phyloP scores from a whole-genome alignment of 768 basidiomycete species.

The Cystobasidiopsis lactophilus region DNA sequence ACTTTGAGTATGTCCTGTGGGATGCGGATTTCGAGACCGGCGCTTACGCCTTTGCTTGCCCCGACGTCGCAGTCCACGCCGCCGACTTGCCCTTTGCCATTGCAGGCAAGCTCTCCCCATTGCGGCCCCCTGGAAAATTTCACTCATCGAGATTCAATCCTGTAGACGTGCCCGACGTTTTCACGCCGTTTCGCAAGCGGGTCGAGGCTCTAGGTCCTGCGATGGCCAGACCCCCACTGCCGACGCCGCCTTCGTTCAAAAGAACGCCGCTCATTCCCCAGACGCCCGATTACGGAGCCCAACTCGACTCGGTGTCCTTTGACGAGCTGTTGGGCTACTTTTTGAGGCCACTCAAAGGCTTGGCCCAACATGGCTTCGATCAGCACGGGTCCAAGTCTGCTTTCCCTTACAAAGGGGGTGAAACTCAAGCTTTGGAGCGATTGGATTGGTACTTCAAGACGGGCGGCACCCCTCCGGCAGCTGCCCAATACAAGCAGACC shows the following conservation, averaged over 20 bases:
- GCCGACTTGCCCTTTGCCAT: slow-evolving; percentile 17
- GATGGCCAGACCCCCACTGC: slow-evolving; percentile 24
- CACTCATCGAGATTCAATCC: too few relatives aligned
- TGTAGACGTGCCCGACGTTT: slow-evolving; percentile 27
- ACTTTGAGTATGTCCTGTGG: slow-evolving; percentile 9
- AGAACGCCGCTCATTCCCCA: slow-evolving; percentile 19
- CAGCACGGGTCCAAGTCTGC: slow-evolving; percentile 14
- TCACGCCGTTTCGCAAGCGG: slow-evolving; percentile 28
- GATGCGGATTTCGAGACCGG: background rate
- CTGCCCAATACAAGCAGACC: slow-evolving; percentile 25
- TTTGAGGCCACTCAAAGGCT: background rate
- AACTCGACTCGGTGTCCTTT: background rate
- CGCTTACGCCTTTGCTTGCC: too few relatives aligned
- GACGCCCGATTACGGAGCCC: slow-evolving; percentile 11
- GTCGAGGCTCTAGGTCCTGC: slow-evolving; percentile 25
- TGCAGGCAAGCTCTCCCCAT: too few relatives aligned
- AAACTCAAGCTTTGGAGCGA: slow-evolving; percentile 21
- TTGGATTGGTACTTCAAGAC: slow-evolving; percentile 23
- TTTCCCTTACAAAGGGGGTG: slow-evolving; percentile 25
- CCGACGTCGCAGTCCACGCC: slow-evolving; percentile 8
- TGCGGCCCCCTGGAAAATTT: too few relatives aligned
- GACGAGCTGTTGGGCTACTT: background rate
- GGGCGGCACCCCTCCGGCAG: slow-evolving; percentile 11
- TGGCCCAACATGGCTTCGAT: background rate
- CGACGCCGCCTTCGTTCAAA: slow-evolving; percentile 18